Percentiles rank a stretch among this genome's conserved stretches.
phyloP scores from a whole-genome alignment of 805 yeast genomes.

The Cyberlindnera mississippiensis region DNA sequence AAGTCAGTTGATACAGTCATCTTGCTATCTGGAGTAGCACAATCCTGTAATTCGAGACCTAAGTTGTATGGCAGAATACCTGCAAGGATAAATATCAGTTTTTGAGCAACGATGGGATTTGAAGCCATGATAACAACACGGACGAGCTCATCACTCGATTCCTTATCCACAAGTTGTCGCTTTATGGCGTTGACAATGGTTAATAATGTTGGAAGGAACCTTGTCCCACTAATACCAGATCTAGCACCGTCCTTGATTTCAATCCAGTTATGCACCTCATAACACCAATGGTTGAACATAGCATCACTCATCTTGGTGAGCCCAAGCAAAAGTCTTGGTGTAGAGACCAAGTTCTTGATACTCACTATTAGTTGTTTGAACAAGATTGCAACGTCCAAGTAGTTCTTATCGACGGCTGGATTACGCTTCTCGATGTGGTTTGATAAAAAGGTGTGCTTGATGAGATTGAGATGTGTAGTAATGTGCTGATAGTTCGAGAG shows the following conservation, averaged over 20 bases:
- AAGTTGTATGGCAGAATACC: slow-evolving; percentile 42
- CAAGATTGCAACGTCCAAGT: slow-evolving; percentile 22
- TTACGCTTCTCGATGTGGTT: slow-evolving; percentile 15
- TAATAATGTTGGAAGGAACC: slow-evolving; percentile 22
- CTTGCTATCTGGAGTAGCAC: not conserved
- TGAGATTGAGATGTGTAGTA: slow-evolving; percentile 27
- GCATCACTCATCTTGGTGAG: slow-evolving; percentile 25
- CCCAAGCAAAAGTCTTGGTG: slow-evolving; percentile 36
- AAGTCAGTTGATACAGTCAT: not conserved
- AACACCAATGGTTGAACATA: slow-evolving; percentile 36
- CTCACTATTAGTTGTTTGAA: slow-evolving; percentile 32
- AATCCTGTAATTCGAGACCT: slow-evolving; percentile 18
- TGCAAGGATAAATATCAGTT: slow-evolving; percentile 48
- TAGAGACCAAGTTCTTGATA: slow-evolving; percentile 28
- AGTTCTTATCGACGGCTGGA: slow-evolving; percentile 7
- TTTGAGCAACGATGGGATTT: slow-evolving; percentile 57
- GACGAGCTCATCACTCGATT: slow-evolving; percentile 30
- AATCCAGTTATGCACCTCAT: slow-evolving; percentile 37
- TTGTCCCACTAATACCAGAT: slow-evolving; percentile 19
- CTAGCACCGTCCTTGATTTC: slow-evolving; percentile 40
- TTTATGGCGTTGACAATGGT: slow-evolving; percentile 18
- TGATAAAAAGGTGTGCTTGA: slow-evolving; percentile 27
- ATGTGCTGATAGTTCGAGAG: slow-evolving; percentile 32
- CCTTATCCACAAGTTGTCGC: slow-evolving; percentile 12
- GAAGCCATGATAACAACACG: slow-evolving; percentile 56